Base-by-base conservation (phyloP, 148 eudicot genomes). In the Cornus kousa region DNA sequence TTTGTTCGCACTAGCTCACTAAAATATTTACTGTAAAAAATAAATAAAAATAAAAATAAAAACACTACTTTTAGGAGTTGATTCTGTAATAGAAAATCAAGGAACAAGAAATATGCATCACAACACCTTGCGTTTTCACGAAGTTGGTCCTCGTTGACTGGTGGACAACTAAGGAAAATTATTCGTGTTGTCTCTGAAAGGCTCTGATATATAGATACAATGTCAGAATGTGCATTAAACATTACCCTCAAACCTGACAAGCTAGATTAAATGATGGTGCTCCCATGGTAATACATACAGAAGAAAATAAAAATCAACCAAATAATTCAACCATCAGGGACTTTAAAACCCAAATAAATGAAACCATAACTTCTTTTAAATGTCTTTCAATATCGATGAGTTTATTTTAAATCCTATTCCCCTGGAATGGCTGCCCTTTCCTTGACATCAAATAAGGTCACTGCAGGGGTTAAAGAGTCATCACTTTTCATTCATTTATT, bases 81-180 rank as follows among this genome's bases (percentile, higher is more conserved):
- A 71, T 79, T 48, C 66, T 46, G 19, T 48, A 13, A 77, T 35
- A 32, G 40, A 66, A 70, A 20, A 71, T 24, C 53, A 64, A 60
- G 40, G 66, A 75, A 69, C 43, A 67, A 60, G 67, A 22, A 72
- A 67, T 35, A 68, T 57, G 66, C 28, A 28, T 19, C 50, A 69
- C 19, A 71, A 53, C 82, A 95, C 99, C 99, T 90, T 32, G 79
- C 80, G 67, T 39, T 85, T 82, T 89, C 90, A 67, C 67, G 79
- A 77, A 93, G 23, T 79, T 81, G 81, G 78, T 66, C 91, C 90
- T 95, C 97, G 59, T 93, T 87, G 67, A 95, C 95, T 6, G 97
- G 99, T 77, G 99, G 99, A 75, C 88, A 86, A 80, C 87, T 86
- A 68, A 95, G 97, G 82, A 93, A 92, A 73, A 95, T 88, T 74